These are phyloP conservation scores for Daldinia eschscholtzii DNA, from an alignment of 2,329 filamentous ascomycete genomes.

Conservation along the genomic window DNA sequence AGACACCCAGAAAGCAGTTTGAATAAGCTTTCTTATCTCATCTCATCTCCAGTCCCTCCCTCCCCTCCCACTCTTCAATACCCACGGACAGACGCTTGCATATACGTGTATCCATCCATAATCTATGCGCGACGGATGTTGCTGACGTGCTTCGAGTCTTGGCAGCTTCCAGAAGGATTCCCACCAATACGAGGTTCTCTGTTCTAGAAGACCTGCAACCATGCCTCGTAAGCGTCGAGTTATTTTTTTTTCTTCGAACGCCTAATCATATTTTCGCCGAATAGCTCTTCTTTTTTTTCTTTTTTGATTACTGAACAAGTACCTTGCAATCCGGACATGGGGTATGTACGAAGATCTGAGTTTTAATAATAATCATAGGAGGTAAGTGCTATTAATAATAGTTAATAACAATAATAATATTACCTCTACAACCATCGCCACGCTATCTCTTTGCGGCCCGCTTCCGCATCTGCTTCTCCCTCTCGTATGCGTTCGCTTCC, in stretches of 20 bases:
- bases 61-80: too few relatives aligned
- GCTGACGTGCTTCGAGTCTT: background rate
- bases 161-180: background rate
- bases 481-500: constrained; percentile 89
- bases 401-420: too few relatives aligned
- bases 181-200: constrained; percentile 1
- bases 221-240: background rate
- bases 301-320: constrained; percentile 1
- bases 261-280: constrained; percentile 5
- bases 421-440: background rate
- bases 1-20: background rate
- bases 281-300: background rate
- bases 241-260: background rate
- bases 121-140: background rate
- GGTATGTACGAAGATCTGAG: background rate
- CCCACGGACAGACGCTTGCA: too few relatives aligned
- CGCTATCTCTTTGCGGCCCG: constrained; percentile 64
- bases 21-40: constrained; percentile 5
- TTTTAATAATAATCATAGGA: background rate
- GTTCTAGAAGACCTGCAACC: too few relatives aligned
- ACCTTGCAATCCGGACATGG: background rate
- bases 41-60: background rate
- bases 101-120: background rate
- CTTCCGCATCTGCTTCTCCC: constrained; percentile 83
- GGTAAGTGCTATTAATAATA: constrained; percentile 11